A percentile compares a stretch with the other conserved stretches of the same genome.
Evolutionary conservation across 805 yeast species (phyloP).

Genomic region (Suhomyces pyralidae): DNA sequence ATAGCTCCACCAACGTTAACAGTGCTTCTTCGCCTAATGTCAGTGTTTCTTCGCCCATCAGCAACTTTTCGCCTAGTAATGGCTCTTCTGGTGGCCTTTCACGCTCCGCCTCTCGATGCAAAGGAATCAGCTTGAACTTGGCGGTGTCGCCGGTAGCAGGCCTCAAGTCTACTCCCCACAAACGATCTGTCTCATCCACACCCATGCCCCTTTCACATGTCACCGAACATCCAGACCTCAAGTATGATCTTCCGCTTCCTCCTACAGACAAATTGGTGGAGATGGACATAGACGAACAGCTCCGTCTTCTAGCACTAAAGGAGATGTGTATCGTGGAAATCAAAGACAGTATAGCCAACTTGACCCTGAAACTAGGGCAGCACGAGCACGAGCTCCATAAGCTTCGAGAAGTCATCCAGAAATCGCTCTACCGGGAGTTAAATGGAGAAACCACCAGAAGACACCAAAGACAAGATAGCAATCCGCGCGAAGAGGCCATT

Average conservation of each 20-base stretch:
- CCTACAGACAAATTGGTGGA: slow-evolving; percentile 23
- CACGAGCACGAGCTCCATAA: slow-evolving; percentile 50
- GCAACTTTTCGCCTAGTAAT: not conserved
- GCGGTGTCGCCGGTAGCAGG: slow-evolving; percentile 27
- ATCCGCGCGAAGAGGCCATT: slow-evolving; percentile 27
- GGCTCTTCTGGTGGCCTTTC: not conserved
- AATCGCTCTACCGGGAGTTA: slow-evolving; percentile 43
- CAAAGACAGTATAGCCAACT: slow-evolving; percentile 50
- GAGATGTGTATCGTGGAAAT: slow-evolving; percentile 67
- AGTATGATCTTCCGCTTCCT: slow-evolving; percentile 32
- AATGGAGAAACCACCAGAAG: slow-evolving; percentile 10
- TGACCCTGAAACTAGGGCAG: slow-evolving; percentile 37
- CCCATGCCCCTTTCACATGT: slow-evolving; percentile 1
- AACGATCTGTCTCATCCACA: not conserved
- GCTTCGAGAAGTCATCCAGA: slow-evolving; percentile 47
- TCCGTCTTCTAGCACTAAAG: slow-evolving; percentile 61
- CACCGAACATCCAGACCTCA: slow-evolving; percentile 12
- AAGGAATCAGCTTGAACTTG: slow-evolving; percentile 33
- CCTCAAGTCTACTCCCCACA: not conserved
- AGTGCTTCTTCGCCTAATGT: not conserved
- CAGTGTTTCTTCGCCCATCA: not conserved
- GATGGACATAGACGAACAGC: slow-evolving; percentile 48
- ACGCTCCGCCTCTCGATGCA: slow-evolving; percentile 16
- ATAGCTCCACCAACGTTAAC: not conserved
- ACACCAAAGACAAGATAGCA: slow-evolving; percentile 18